Conservation (phyloP, 192 early-diverging fungal genomes). For the Umbelopsis sp. region DNA sequence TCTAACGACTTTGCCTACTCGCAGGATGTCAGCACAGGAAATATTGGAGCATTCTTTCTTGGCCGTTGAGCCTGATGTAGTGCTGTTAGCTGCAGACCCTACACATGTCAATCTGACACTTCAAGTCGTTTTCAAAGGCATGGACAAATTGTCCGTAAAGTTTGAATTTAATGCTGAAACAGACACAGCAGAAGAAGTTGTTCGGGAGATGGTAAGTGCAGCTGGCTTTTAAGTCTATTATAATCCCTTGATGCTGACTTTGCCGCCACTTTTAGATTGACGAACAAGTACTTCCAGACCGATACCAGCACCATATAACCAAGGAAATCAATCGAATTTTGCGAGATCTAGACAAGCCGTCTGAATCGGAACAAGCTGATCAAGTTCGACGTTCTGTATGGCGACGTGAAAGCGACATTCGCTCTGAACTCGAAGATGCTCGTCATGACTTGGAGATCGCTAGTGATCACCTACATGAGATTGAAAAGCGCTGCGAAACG, state of each 20-base stretch:
- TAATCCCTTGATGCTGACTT: background rate
- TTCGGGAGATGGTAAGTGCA: constrained; percentile 61
- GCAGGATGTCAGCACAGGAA: constrained; percentile 54
- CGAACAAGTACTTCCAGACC: constrained; percentile 72
- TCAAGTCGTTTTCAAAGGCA: constrained; percentile 57
- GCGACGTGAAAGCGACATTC: constrained; percentile 45
- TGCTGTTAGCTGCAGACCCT: constrained; percentile 48
- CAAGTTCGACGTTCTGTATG: constrained; percentile 33
- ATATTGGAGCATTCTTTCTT: constrained; percentile 58
- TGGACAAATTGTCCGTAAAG: constrained; percentile 71
- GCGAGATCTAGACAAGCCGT: constrained; percentile 63
- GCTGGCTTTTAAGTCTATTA: background rate
- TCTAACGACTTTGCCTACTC: background rate
- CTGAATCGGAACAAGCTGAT: constrained; percentile 33
- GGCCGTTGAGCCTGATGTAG: constrained; percentile 47
- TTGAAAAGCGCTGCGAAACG: constrained; percentile 32
- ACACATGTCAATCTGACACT: constrained; percentile 48
- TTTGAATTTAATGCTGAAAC: constrained; percentile 79
- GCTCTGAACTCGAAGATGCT: constrained; percentile 37
- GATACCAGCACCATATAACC: constrained; percentile 78
- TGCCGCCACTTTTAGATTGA: constrained; percentile 60
- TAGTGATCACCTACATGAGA: constrained; percentile 25
- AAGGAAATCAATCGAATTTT: constrained; percentile 83
- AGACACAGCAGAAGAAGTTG: constrained; percentile 77
- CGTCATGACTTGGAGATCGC: constrained; percentile 30